Base-by-base conservation (phyloP, 805 yeast species). In the Monosporozyma solicola region DNA sequence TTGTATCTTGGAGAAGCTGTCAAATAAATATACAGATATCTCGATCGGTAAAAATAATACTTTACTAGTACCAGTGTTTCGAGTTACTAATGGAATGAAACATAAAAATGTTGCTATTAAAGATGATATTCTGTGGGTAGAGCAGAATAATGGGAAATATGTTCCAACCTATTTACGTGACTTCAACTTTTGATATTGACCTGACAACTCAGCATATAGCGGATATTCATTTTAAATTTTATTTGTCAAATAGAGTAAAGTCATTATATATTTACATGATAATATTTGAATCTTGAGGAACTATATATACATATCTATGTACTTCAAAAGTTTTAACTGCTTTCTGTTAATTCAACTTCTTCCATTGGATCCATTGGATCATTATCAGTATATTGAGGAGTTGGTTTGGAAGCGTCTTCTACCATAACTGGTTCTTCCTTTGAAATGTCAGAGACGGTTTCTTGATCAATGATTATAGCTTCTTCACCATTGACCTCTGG, bases 111-210 rank as follows among this genome's bases (percentile, higher is more conserved):
- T 65, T 15, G 87, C 79, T 56, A 74, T 87, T 6, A 77, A 77
- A 37, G 82, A 83, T 47, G 91, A 88, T 58, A 83, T 87, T 2
- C 59, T 89, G 25, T 88, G 80, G 78, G 61, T 79, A 15, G 65
- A 69, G 39, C 52, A 54, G 5, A 54, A 55, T 1, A 22, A 45
- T 8, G 53, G 53, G 2, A 60, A 55, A 3, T 69, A 59, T 2
- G 63, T 27, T n/a, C 62, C 66, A 24, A 53, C 49, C 3, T 60
- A 57, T 49, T 52, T 55, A 47, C 57, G 56, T 58, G 57, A 56
- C 41, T 49, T 61, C 25, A 25, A 33, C 24, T 22, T 54, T 15
- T 53, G 35, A 48, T 15, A n/a, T 29, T 15, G 20, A 20, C 20
- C 20, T 20, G 1, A 27, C 7, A 35, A 5, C 7, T 5, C 15